phyloP scores from a whole-genome alignment of 2,329 filamentous ascomycete species.

The Fusarium buxicola region DNA sequence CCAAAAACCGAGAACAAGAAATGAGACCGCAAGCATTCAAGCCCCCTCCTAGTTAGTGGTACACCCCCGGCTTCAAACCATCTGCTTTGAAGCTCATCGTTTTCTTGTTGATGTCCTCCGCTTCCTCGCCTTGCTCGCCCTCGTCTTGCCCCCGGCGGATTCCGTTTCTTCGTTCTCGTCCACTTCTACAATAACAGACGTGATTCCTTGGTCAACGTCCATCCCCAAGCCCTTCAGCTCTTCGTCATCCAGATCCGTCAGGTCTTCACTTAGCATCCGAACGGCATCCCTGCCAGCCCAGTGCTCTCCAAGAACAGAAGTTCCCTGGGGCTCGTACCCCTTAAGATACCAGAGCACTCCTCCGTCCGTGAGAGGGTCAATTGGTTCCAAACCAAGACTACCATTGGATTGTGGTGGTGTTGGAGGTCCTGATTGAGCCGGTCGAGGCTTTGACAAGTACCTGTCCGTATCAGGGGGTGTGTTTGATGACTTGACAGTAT shows the following conservation, averaged over 20 bases:
- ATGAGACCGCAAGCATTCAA: slow-evolving; percentile 17
- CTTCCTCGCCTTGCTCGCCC: slow-evolving; percentile 48
- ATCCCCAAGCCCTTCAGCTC: slow-evolving; percentile 78
- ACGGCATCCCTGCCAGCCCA: slow-evolving; percentile 73
- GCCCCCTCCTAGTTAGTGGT: slow-evolving; percentile 22
- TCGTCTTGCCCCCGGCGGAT: slow-evolving; percentile 43
- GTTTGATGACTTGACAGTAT: slow-evolving; percentile 48
- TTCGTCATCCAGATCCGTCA: slow-evolving; percentile 93
- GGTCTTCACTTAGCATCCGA: slow-evolving; percentile 80
- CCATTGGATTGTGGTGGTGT: slow-evolving; percentile 76
- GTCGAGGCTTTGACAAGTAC: slow-evolving; percentile 51
- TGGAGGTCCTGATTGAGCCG: slow-evolving; percentile 61
- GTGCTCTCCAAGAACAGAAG: slow-evolving; percentile 80
- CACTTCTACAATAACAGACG: slow-evolving; percentile 44
- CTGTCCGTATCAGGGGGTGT: slow-evolving; percentile 63
- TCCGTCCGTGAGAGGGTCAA: slow-evolving; percentile 73
- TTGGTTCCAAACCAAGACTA: slow-evolving; percentile 62
- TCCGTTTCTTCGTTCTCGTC: slow-evolving; percentile 40
- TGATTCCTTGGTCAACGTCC: slow-evolving; percentile 60
- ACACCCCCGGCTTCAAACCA: slow-evolving; percentile 17
- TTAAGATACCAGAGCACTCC: slow-evolving; percentile 91
- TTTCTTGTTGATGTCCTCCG: slow-evolving; percentile 52
- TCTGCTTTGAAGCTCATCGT: slow-evolving; percentile 41
- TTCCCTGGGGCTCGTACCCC: slow-evolving; percentile 82
- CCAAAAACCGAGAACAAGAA: slow-evolving; percentile 28